A percentile compares a stretch with the other conserved stretches of the same genome.
Evolutionary conservation across 805 yeast species (phyloP).

Genomic region (Cyberlindnera maclurae): DNA sequence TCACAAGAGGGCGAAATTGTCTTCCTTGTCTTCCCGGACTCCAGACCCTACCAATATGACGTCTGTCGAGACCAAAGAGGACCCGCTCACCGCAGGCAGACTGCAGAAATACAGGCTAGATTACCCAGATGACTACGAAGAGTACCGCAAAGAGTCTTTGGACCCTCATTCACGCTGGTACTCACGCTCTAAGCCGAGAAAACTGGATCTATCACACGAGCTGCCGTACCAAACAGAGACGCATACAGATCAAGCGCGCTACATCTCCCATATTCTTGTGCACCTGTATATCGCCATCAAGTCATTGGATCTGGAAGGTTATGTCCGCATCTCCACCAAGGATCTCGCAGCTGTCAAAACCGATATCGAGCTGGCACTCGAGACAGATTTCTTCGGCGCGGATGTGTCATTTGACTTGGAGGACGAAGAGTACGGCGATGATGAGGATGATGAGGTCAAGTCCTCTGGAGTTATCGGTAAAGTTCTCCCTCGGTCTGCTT

Average conservation of each 20-base stretch:
- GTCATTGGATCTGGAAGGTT: constrained; percentile 69
- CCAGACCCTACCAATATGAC: constrained; percentile 20
- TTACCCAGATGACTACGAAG: constrained; percentile 38
- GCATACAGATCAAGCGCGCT: constrained; percentile 60
- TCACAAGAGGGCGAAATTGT: constrained; percentile 4
- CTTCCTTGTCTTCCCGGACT: constrained; percentile 14
- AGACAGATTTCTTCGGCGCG: constrained; percentile 42
- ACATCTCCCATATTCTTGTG: constrained; percentile 71
- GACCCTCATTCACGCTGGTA: constrained; percentile 34
- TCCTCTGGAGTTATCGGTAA: constrained; percentile 45
- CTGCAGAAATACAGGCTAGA: constrained; percentile 41
- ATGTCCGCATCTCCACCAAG: constrained; percentile 55
- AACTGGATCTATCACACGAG: constrained; percentile 27
- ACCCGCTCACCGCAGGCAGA: constrained; percentile 23
- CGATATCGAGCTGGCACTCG: constrained; percentile 42
- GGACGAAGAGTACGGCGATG: constrained; percentile 31
- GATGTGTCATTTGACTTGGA: constrained; percentile 32
- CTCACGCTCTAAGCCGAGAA: constrained; percentile 28
- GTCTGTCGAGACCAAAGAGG: constrained; percentile 9
- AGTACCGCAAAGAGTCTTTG: constrained; percentile 22
- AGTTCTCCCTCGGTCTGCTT: constrained; percentile 58
- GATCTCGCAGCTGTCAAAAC: constrained; percentile 46
- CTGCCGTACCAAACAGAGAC: constrained; percentile 75
- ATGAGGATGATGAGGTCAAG: constrained; percentile 31
- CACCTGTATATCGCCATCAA: constrained; percentile 73